These are phyloP conservation scores for Cercospora zeae-maydis DNA, from an alignment of 2,329 filamentous ascomycete genomes.

Conservation along the genomic window DNA sequence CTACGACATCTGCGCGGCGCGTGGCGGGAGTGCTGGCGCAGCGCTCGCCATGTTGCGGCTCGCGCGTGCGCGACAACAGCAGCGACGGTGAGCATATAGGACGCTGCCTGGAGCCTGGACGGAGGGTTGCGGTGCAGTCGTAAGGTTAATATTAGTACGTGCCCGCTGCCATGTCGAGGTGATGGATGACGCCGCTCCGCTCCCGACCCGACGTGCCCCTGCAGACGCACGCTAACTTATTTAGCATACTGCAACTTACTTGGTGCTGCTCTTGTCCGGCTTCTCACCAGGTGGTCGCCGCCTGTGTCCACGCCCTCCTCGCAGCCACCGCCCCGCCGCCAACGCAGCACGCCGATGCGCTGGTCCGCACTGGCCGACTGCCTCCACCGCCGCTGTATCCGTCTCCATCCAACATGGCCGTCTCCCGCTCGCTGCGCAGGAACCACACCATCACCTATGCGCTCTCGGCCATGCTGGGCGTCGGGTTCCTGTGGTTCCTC, in stretches of 20 bases:
- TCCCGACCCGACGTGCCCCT: neutral
- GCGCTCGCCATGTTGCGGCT: neutral
- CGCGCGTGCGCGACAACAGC: neutral
- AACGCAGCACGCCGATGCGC: neutral
- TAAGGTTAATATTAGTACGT: too few relatives aligned
- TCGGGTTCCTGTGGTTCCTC: slow-evolving; percentile 53
- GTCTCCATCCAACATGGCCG: slow-evolving; percentile 47
- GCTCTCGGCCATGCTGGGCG: slow-evolving; percentile 66
- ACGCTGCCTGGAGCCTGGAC: neutral
- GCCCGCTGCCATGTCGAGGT: too few relatives aligned
- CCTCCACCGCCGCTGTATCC: neutral
- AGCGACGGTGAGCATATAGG: neutral
- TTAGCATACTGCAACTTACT: too few relatives aligned
- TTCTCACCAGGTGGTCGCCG: neutral
- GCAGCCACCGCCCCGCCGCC: neutral
- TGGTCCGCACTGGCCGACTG: neutral
- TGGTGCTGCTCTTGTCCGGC: slow-evolving; percentile 20
- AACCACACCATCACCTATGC: slow-evolving; percentile 72
- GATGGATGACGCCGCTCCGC: too few relatives aligned
- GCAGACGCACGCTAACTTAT: neutral
- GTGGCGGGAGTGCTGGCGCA: neutral
- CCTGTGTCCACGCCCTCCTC: neutral
- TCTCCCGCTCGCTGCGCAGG: slow-evolving; percentile 68
- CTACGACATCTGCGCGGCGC: neutral
- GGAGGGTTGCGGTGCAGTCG: too few relatives aligned